Conservation (phyloP, 179 eudicot species). For the Spinacia oleracea region DNA sequence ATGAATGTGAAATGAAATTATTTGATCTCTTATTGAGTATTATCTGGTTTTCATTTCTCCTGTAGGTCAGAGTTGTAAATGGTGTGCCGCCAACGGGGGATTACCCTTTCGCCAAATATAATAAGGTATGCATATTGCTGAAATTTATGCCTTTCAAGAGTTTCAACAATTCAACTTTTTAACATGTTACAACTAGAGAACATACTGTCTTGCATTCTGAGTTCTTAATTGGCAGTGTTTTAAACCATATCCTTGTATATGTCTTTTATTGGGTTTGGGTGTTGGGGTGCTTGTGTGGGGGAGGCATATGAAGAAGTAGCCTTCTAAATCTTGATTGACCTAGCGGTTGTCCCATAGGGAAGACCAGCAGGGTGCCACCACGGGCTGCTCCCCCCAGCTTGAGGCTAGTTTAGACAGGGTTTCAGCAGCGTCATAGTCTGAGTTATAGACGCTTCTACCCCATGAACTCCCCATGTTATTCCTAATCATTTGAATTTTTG, state of each 20-base stretch:
- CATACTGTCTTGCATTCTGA: not conserved
- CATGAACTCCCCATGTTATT: not conserved
- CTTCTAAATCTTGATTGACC: not conserved
- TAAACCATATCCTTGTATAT: not conserved
- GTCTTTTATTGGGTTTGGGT: not conserved
- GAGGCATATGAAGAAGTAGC: not conserved
- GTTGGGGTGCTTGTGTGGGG: not conserved
- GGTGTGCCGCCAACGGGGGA: slow-evolving; percentile 94
- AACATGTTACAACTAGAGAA: not conserved
- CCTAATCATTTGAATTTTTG: not conserved
- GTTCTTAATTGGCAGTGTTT: not conserved
- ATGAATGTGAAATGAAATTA: not conserved
- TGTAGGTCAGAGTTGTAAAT: slow-evolving; percentile 93
- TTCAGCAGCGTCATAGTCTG: not conserved
- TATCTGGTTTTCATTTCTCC: not conserved
- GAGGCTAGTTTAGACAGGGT: not conserved
- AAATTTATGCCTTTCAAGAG: not conserved
- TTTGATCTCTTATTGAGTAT: not conserved
- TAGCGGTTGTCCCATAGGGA: not conserved
- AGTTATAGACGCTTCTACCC: not conserved
- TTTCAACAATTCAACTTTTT: not conserved
- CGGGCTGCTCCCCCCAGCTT: not conserved
- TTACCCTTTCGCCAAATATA: slow-evolving; percentile 93
- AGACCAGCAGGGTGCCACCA: not conserved
- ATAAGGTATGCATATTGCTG: slow-evolving; percentile 55